Evolutionary conservation across 768 basidiomycete species (phyloP).

Genomic region (Tricholoma sp.): DNA sequence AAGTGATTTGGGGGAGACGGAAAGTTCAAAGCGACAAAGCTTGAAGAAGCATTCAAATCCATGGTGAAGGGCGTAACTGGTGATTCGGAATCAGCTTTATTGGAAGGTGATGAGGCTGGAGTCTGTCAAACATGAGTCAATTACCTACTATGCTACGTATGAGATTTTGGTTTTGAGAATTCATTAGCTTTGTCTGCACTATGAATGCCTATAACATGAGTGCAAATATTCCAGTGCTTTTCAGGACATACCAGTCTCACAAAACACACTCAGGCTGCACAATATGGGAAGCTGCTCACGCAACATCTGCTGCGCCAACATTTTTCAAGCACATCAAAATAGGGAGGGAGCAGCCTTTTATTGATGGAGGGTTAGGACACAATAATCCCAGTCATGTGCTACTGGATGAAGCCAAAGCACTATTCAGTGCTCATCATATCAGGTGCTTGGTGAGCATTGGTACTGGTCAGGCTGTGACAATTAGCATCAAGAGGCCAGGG

Average conservation of each 20-base stretch:
- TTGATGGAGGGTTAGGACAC: slow-evolving; percentile 13
- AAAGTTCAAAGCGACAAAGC: neutral
- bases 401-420: neutral
- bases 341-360: slow-evolving; percentile 5
- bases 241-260: slow-evolving; percentile 9
- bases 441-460: slow-evolving; percentile 8
- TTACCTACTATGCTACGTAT: neutral
- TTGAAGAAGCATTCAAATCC: neutral
- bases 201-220: slow-evolving; percentile 1
- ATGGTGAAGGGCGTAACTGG: neutral
- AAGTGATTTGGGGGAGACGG: slow-evolving; percentile 1
- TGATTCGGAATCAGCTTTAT: neutral
- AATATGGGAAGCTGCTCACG: slow-evolving; percentile 26
- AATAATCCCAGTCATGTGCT: slow-evolving; percentile 10
- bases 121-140: slow-evolving; percentile 3
- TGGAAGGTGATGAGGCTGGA: neutral
- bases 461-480: slow-evolving; percentile 1
- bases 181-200: slow-evolving; percentile 6
- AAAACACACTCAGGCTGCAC: slow-evolving; percentile 7
- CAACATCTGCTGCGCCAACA: slow-evolving; percentile 21
- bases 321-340: slow-evolving; percentile 17
- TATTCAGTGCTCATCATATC: neutral
- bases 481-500: neutral
- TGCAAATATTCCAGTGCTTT: slow-evolving; percentile 2
- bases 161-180: neutral